phyloP scores from a whole-genome alignment of 2,329 filamentous ascomycete genomes.

The Cladorrhinum sp. region DNA sequence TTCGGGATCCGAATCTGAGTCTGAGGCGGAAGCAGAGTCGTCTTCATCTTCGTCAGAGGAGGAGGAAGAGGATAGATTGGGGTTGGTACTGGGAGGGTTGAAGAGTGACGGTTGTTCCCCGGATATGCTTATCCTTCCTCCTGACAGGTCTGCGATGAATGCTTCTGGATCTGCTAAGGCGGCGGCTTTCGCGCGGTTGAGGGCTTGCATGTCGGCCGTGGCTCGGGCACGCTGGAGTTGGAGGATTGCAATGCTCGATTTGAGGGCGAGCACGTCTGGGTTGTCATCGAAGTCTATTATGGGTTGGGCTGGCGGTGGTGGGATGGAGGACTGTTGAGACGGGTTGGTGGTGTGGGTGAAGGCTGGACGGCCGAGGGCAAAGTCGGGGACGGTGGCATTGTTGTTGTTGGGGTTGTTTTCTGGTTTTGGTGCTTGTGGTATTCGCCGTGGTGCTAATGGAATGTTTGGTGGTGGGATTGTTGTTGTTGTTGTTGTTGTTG shows the following conservation, averaged over 20 bases:
- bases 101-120: constrained; percentile 31
- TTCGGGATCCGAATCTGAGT: constrained; percentile 21
- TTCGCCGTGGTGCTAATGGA: neutral
- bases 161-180: constrained; percentile 68
- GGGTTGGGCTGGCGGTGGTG: constrained; percentile 48
- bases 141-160: constrained; percentile 66
- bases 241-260: constrained; percentile 79
- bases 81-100: neutral
- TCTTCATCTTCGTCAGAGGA: constrained; percentile 29
- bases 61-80: no score
- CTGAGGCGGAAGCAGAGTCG: constrained; percentile 6
- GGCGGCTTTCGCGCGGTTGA: constrained; percentile 67
- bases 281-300: constrained; percentile 64
- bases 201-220: constrained; percentile 66
- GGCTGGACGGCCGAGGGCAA: constrained; percentile 35
- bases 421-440: neutral
- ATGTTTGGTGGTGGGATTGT: constrained; percentile 22
- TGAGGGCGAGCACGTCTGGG: constrained; percentile 82
- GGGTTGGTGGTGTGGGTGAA: constrained; percentile 45
- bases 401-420: constrained; percentile 1
- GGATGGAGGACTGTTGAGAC: constrained; percentile 38
- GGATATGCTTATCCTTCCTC: constrained; percentile 53
- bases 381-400: constrained; percentile 22
- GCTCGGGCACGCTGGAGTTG: constrained; percentile 82
- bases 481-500: constrained; percentile 21